These are phyloP conservation scores for Aspergillus avenaceus DNA, from an alignment of 495 filamentous ascomycete genomes.

Conservation along the genomic window DNA sequence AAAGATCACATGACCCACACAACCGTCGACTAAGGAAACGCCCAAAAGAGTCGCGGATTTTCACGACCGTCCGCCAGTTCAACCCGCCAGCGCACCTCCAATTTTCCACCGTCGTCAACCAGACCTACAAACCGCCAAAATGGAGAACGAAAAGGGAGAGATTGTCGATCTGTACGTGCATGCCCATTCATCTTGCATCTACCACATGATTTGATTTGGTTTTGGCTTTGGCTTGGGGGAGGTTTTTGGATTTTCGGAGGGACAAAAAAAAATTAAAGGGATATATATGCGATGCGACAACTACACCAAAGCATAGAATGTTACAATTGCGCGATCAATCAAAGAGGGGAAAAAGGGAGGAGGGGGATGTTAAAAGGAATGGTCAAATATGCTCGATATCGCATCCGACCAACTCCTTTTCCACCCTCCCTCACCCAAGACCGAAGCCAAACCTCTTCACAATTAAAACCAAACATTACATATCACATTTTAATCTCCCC, in stretches of 20 bases:
- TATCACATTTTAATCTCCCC: too few species aligned
- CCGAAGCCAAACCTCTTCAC: background rate
- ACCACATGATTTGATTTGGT: background rate
- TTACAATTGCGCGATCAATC: too few species aligned
- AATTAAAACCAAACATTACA: slow-evolving; percentile 4
- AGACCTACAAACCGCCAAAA: slow-evolving; percentile 57
- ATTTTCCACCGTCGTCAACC: slow-evolving; percentile 38
- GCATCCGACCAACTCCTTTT: too few species aligned
- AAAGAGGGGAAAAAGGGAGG: too few species aligned
- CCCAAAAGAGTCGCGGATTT: slow-evolving; percentile 15
- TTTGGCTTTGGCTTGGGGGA: background rate
- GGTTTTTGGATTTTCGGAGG: background rate
- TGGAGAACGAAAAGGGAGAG: slow-evolving; percentile 98
- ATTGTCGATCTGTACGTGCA: slow-evolving; percentile 91
- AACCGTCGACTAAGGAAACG: slow-evolving; percentile 31
- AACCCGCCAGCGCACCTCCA: slow-evolving; percentile 23
- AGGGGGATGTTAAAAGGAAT: too few species aligned
- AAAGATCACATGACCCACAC: slow-evolving; percentile 51
- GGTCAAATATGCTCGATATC: too few species aligned
- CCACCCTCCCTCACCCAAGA: too few species aligned
- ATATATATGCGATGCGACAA: background rate
- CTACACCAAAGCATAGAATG: too few species aligned
- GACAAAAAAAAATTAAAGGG: background rate
- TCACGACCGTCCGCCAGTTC: slow-evolving; percentile 15
- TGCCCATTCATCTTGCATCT: slow-evolving; percentile 2